phyloP scores from a whole-genome alignment of 1,284 basidiomycete species.

The Pterula multifida region DNA sequence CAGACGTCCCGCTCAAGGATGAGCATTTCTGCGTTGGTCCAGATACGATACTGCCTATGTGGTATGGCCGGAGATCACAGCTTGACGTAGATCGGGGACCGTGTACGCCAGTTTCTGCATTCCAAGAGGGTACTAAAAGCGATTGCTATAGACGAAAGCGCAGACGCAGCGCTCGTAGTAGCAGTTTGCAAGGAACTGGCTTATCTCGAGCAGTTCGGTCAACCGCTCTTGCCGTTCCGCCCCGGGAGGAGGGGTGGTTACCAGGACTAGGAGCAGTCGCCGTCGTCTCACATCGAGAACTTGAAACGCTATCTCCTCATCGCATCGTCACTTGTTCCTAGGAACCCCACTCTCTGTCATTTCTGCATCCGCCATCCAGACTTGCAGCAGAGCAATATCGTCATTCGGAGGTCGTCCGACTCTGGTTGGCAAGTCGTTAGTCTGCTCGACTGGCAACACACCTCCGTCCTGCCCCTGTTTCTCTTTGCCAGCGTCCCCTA shows the following conservation, averaged over 20 bases:
- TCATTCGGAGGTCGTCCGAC: slow-evolving; percentile 23
- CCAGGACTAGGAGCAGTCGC: slow-evolving; percentile 36
- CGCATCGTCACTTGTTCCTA: slow-evolving; percentile 23
- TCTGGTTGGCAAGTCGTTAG: slow-evolving; percentile 20
- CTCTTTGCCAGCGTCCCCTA: slow-evolving; percentile 32
- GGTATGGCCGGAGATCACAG: slow-evolving; percentile 35
- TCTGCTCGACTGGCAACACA: slow-evolving; percentile 29
- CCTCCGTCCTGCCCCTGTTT: slow-evolving; percentile 33
- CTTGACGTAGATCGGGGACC: slow-evolving; percentile 37
- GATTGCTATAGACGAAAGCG: slow-evolving; percentile 30
- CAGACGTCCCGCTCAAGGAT: slow-evolving; percentile 24
- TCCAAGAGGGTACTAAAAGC: slow-evolving; percentile 18
- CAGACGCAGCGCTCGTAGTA: slow-evolving; percentile 31
- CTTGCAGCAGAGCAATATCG: slow-evolving; percentile 26
- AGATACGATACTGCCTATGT: slow-evolving; percentile 28
- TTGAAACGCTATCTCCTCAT: slow-evolving; percentile 26
- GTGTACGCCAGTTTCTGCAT: slow-evolving; percentile 29
- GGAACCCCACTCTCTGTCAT: slow-evolving; percentile 17
- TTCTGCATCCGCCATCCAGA: slow-evolving; percentile 37
- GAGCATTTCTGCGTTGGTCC: slow-evolving; percentile 36
- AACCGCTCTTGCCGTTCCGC: slow-evolving; percentile 33
- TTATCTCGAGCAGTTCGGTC: slow-evolving; percentile 36
- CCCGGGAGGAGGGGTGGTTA: slow-evolving; percentile 31
- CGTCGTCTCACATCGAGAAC: slow-evolving; percentile 28
- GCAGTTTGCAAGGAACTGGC: slow-evolving; percentile 36